phyloP scores from a whole-genome alignment of 2,329 filamentous ascomycete species.

The Fusarium tupiense region DNA sequence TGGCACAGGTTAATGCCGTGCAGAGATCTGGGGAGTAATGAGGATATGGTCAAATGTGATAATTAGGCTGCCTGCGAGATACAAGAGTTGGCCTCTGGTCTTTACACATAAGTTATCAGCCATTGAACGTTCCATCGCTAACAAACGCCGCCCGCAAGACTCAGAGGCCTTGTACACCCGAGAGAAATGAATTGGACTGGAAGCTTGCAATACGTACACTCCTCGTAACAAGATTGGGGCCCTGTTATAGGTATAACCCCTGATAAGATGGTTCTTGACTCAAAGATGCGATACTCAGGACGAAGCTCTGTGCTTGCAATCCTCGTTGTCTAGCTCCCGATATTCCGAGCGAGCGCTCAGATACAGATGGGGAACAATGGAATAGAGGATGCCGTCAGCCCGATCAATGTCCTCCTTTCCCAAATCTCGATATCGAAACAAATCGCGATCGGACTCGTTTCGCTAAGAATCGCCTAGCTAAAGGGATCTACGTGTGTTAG shows the following conservation, averaged over 20 bases:
- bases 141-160: slow-evolving; percentile 9
- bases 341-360: slow-evolving; percentile 30
- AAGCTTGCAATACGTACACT: slow-evolving; percentile 67
- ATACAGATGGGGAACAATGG: slow-evolving; percentile 33
- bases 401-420: slow-evolving; percentile 36
- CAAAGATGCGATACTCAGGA: slow-evolving; percentile 57
- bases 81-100: slow-evolving; percentile 40
- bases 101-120: slow-evolving; percentile 42
- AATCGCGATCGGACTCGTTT: slow-evolving; percentile 17
- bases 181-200: slow-evolving; percentile 48
- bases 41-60: slow-evolving; percentile 36
- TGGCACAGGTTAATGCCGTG: slow-evolving; percentile 29
- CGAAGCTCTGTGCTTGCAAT: slow-evolving; percentile 71
- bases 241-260: slow-evolving; percentile 27
- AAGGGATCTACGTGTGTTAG: background rate
- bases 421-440: slow-evolving; percentile 20
- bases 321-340: slow-evolving; percentile 38
- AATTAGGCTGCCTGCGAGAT: slow-evolving; percentile 44
- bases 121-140: slow-evolving; percentile 34
- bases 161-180: slow-evolving; percentile 23
- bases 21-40: slow-evolving; percentile 15
- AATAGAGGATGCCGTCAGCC: slow-evolving; percentile 33
- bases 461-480: background rate
- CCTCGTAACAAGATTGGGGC: slow-evolving; percentile 44
- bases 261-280: slow-evolving; percentile 34